Evolutionary conservation across 805 yeast genomes (phyloP), one percentile per base, ranked within the genome.

Genomic region (Yamadazyma paraphyllophila): DNA sequence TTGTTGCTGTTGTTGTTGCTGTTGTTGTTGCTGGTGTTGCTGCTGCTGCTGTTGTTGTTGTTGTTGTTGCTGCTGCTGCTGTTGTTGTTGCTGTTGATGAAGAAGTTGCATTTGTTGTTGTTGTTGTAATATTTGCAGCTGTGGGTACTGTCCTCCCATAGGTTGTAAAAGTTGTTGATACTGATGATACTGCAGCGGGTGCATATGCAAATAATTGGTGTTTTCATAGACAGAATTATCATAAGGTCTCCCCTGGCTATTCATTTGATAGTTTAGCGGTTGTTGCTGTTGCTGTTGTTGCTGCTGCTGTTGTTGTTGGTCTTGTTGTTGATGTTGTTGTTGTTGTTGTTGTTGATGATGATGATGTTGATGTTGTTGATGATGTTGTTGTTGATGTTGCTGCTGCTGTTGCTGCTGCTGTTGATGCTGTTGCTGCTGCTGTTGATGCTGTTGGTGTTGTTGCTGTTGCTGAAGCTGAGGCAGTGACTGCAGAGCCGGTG

Each of bases 171-270:
- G 40, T 31, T 54, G 60, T 34, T 51, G 59, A 41, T 44, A 50
- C 43, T 49, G 50, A 30, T 54, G 56, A 33, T 45, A 53, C 40
- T 51, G 57, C 39, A 45, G 62, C 2, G 45, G 53, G 36, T 50
- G 51, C 41, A 43, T 46, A 17, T 52, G 57, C 40, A 46, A 16
- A 16, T 36, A 11, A 37, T 29, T 29, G 13, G 31, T n/a, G 13
- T 42, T 29, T 47, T 59, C 48, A 46, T 54, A 25, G 44, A 20
- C 24, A 20, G 47, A 26, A 20, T 41, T 31, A 12, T 15, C 36
- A 24, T 31, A 31, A 4, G 30, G 43, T 16, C 43, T 25, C 5
- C 40, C 40, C 16, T 37, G 40, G 37, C 27, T 14, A 14, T 39
- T 29, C 35, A 39, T 30, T 15, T 39, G 34, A 27, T 39, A 39